A percentile compares a stretch with the other conserved stretches of the same genome.
phyloP scores from a whole-genome alignment of 768 basidiomycete species.

The Imleria badia region DNA sequence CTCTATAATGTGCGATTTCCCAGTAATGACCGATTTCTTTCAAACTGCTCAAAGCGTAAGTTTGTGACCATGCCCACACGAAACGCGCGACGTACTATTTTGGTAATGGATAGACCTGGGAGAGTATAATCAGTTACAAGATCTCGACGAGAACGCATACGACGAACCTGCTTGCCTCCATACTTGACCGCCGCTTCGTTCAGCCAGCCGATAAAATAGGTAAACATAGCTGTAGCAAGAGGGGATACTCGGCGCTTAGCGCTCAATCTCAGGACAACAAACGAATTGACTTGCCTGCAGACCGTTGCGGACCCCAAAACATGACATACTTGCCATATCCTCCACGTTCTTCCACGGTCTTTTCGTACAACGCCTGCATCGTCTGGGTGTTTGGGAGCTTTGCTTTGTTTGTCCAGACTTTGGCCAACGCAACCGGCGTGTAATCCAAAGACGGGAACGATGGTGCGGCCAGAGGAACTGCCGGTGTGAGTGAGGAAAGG shows the following conservation, averaged over 20 bases:
- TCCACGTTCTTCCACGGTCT: conserved; percentile 8
- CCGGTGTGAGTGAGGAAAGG: too few species aligned
- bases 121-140: not conserved
- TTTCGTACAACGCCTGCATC: conserved; percentile 3
- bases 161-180: conserved; percentile 16
- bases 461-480: too few species aligned
- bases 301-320: not conserved
- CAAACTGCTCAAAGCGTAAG: not conserved
- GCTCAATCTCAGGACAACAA: not conserved
- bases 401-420: conserved; percentile 15
- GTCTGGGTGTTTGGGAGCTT: conserved; percentile 4
- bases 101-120: conserved; percentile 1
- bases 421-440: conserved; percentile 9
- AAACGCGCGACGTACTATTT: not conserved
- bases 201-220: conserved; percentile 9
- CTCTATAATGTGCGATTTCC: not conserved
- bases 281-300: not conserved
- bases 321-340: conserved; percentile 11
- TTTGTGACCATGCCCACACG: not conserved
- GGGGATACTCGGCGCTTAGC: too few species aligned
- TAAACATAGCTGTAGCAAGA: not conserved
- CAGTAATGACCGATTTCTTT: not conserved
- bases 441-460: not conserved
- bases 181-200: not conserved
- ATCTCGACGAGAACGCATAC: not conserved